phyloP scores from a whole-genome alignment of 768 basidiomycete genomes.

The Russula earlei region DNA sequence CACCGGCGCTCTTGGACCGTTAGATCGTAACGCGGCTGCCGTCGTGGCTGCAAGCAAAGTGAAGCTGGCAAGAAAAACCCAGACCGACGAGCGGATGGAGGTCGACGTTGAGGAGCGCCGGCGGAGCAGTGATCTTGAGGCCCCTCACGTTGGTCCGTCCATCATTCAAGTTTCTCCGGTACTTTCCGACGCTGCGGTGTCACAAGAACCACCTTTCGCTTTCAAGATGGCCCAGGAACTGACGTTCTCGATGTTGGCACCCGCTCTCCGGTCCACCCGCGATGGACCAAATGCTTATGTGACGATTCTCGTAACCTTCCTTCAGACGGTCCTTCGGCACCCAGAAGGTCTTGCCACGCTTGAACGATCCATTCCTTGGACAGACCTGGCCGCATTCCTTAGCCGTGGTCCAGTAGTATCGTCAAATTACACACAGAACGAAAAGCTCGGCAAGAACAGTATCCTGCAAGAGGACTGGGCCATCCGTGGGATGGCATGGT shows the following conservation, averaged over 20 bases:
- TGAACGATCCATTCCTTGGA: conserved; percentile 81
- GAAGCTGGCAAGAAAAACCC: conserved; percentile 26
- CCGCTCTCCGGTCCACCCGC: conserved; percentile 54
- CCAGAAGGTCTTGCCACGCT: conserved; percentile 49
- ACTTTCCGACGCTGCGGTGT: conserved; percentile 23
- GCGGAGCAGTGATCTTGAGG: conserved; percentile 21
- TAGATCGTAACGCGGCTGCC: conserved; percentile 26
- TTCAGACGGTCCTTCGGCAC: conserved; percentile 67
- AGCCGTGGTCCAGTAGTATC: conserved; percentile 46
- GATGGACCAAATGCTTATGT: conserved; percentile 83
- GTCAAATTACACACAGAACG: conserved; percentile 24
- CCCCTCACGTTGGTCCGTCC: conserved; percentile 22
- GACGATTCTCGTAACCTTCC: conserved; percentile 78
- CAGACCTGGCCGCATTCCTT: conserved; percentile 57
- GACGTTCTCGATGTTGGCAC: conserved; percentile 66
- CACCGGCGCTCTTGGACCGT: conserved; percentile 36
- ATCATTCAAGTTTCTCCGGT: conserved; percentile 27
- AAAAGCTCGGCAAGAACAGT: conserved; percentile 1
- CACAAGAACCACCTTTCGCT: conserved; percentile 39
- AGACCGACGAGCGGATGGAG: conserved; percentile 45
- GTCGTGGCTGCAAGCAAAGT: conserved; percentile 33
- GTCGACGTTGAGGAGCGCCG: conserved; percentile 42
- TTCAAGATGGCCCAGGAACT: conserved; percentile 73
- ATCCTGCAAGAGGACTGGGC: conserved; percentile 90
- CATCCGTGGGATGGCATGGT: conserved; percentile 94